Evolutionary conservation across 306 rosid species (phyloP).

Genomic region (Cucumis hystrix): DNA sequence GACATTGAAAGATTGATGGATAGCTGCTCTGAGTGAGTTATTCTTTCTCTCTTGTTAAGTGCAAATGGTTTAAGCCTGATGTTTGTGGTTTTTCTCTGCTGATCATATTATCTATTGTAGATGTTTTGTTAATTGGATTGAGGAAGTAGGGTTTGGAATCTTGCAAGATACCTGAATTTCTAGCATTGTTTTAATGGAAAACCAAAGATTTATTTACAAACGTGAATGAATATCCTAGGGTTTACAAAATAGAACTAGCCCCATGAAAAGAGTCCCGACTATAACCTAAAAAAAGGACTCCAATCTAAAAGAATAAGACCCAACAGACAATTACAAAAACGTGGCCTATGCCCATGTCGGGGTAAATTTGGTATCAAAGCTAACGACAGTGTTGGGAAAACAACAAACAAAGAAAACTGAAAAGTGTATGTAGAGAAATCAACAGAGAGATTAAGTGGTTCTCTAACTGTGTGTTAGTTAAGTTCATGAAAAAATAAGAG

Average conservation of each 20-base stretch:
- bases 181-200: neutral
- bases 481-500: too few species aligned
- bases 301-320: neutral
- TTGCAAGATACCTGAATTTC: neutral
- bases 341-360: neutral
- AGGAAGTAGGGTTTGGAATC: neutral
- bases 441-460: too few species aligned
- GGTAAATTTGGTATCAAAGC: neutral
- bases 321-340: neutral
- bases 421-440: too few species aligned
- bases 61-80: neutral
- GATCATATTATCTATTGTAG: neutral
- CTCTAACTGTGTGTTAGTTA: too few species aligned
- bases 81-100: neutral
- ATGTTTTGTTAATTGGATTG: neutral
- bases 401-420: too few species aligned
- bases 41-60: neutral
- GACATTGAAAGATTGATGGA: constrained; percentile 79
- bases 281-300: neutral
- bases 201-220: neutral
- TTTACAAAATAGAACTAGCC: neutral
- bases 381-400: neutral
- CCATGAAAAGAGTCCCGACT: neutral
- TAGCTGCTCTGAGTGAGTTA: constrained; percentile 73
- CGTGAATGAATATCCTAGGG: neutral